Evolutionary conservation across 1,139 yeast genomes (phyloP).

Genomic region (Martiniozyma asiatica): DNA sequence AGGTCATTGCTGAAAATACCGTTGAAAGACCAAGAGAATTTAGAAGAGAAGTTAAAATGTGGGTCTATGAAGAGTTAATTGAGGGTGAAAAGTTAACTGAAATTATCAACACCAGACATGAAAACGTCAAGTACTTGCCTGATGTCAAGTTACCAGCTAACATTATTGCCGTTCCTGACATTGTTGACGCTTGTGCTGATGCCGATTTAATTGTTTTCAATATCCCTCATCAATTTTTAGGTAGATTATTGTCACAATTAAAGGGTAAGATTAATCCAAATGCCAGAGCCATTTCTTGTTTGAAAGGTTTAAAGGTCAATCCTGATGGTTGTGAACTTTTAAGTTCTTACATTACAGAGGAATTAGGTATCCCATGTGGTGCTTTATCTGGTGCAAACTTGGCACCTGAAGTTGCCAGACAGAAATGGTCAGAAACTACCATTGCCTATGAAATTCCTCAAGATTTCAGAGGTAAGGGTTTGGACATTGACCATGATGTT

Average conservation of each 20-base stretch:
- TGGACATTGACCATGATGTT: constrained; percentile 58
- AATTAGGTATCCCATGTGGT: constrained; percentile 81
- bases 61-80: constrained; percentile 81
- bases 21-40: constrained; percentile 58
- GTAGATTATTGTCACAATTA: constrained; percentile 59
- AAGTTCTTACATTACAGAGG: constrained; percentile 61
- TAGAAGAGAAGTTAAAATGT: constrained; percentile 66
- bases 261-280: constrained; percentile 57
- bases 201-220: constrained; percentile 83
- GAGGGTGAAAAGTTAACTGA: constrained; percentile 70
- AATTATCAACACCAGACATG: constrained; percentile 75
- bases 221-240: constrained; percentile 88
- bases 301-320: constrained; percentile 82
- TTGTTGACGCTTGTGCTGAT: constrained; percentile 56
- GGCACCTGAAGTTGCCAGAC: constrained; percentile 89
- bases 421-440: constrained; percentile 91
- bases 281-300: constrained; percentile 81
- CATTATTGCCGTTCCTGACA: constrained; percentile 73
- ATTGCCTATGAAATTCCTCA: constrained; percentile 71
- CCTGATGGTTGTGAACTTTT: constrained; percentile 71
- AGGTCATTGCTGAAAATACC: constrained; percentile 81
- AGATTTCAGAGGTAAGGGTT: constrained; percentile 59
- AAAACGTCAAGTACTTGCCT: constrained; percentile 82
- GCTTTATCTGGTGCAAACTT: constrained; percentile 91
- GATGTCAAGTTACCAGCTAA: constrained; percentile 70